Conservation (phyloP, 352 stramenopile species). For the Pythium vanterpoolii region DNA sequence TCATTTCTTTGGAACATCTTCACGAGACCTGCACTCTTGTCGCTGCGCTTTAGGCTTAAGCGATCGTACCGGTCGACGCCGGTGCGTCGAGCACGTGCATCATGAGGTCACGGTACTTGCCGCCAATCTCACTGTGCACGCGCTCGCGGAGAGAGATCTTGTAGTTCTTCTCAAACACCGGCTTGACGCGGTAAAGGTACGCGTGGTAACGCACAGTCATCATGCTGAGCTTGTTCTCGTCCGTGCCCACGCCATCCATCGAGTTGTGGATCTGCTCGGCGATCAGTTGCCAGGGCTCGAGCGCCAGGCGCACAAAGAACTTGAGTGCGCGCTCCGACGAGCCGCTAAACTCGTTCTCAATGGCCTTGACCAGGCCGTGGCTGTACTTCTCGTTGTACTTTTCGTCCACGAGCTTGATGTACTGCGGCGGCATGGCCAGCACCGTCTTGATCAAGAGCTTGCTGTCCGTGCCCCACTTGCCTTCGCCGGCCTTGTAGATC, state of each 20-base stretch:
- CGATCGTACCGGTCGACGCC: slow-evolving; percentile 1
- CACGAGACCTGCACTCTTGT: background rate
- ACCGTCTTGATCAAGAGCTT: slow-evolving; percentile 61
- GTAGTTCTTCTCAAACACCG: slow-evolving; percentile 57
- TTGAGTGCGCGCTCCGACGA: slow-evolving; percentile 43
- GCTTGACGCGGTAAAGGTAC: slow-evolving; percentile 49
- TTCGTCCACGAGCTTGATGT: slow-evolving; percentile 54
- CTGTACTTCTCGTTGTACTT: slow-evolving; percentile 60
- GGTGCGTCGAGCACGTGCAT: slow-evolving; percentile 50
- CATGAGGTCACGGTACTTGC: slow-evolving; percentile 63
- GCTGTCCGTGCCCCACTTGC: slow-evolving; percentile 77
- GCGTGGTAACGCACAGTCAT: slow-evolving; percentile 69
- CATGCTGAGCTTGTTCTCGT: slow-evolving; percentile 58
- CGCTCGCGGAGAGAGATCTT: slow-evolving; percentile 55
- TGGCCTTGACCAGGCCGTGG: slow-evolving; percentile 50
- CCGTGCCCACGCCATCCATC: slow-evolving; percentile 70
- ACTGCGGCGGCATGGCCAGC: slow-evolving; percentile 52
- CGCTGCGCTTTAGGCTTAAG: background rate
- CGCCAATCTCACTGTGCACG: slow-evolving; percentile 47
- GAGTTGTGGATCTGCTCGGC: slow-evolving; percentile 57
- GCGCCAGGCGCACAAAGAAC: slow-evolving; percentile 57
- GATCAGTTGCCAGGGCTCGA: slow-evolving; percentile 59
- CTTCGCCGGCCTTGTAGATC: slow-evolving; percentile 75
- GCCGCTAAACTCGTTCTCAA: slow-evolving; percentile 69
- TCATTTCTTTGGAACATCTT: background rate